Percentiles rank a stretch among this genome's conserved stretches.
These are phyloP conservation scores for Acephala macrosclerotiorum DNA, from an alignment of 2,329 filamentous ascomycete genomes.

Conservation along the genomic window DNA sequence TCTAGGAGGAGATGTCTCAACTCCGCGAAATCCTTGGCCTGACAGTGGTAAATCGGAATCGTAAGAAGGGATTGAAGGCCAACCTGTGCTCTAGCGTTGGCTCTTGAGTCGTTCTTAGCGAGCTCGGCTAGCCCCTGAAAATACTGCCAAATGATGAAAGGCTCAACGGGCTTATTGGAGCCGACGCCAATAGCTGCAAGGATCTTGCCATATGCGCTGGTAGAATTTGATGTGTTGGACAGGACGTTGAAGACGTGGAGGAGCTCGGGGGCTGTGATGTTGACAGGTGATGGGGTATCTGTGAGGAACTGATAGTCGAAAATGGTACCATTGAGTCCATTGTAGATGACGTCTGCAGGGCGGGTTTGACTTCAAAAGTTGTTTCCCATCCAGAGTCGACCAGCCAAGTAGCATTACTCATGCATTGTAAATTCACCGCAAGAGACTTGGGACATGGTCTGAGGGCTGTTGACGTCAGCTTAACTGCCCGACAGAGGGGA, in stretches of 20 bases:
- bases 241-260: slow-evolving; percentile 9
- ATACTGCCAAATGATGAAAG: slow-evolving; percentile 15
- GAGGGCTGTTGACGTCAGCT: background rate
- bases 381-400: slow-evolving; percentile 2
- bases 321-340: slow-evolving; percentile 15
- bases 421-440: slow-evolving; percentile 8
- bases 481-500: too few species aligned
- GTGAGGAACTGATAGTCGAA: background rate
- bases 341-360: slow-evolving; percentile 8
- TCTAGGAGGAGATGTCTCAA: slow-evolving; percentile 2
- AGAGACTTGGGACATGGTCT: slow-evolving; percentile 14
- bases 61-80: slow-evolving; percentile 7
- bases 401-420: slow-evolving; percentile 7
- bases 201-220: background rate
- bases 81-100: background rate
- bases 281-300: background rate
- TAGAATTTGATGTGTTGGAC: slow-evolving; percentile 1
- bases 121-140: slow-evolving; percentile 7
- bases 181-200: background rate
- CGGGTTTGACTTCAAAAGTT: slow-evolving; percentile 1
- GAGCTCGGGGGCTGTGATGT: slow-evolving; percentile 9
- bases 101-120: background rate
- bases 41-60: slow-evolving; percentile 15
- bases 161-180: slow-evolving; percentile 5
- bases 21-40: slow-evolving; percentile 13